Percentiles rank a stretch among this genome's conserved stretches.
Evolutionary conservation across 805 yeast species (phyloP).

Genomic region (Crinitomyces ghanaensis): DNA sequence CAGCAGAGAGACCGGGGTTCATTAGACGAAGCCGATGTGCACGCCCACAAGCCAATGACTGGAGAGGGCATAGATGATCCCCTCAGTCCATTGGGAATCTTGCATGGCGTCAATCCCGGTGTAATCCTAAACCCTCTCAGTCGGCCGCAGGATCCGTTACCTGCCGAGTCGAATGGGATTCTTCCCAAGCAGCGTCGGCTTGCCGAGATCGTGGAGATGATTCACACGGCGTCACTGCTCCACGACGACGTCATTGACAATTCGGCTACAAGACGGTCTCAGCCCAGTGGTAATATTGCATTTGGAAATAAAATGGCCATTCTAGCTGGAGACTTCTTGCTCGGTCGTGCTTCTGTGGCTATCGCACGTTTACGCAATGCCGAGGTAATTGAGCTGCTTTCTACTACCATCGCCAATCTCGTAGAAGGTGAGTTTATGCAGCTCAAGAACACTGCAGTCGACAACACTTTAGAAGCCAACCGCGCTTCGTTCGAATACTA

Average conservation of each 20-base stretch:
- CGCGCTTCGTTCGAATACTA: constrained; percentile 82
- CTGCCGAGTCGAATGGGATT: constrained; percentile 61
- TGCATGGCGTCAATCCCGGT: constrained; percentile 85
- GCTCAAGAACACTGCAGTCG: constrained; percentile 77
- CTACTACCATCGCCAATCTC: constrained; percentile 90
- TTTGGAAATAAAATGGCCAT: constrained; percentile 97
- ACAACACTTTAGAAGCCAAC: constrained; percentile 37
- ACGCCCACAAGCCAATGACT: constrained; percentile 14
- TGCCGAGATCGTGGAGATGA: constrained; percentile 97
- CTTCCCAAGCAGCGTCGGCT: constrained; percentile 89
- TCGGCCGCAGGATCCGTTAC: constrained; percentile 63
- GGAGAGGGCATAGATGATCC: constrained; percentile 29
- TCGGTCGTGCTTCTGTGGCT: constrained; percentile 94
- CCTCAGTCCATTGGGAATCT: constrained; percentile 68
- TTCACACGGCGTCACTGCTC: constrained; percentile 88
- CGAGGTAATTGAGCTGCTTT: constrained; percentile 92
- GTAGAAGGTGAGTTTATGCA: constrained; percentile 99
- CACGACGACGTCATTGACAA: constrained; percentile 96
- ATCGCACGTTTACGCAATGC: constrained; percentile 87
- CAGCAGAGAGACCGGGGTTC: constrained; percentile 55
- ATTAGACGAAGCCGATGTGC: constrained; percentile 32
- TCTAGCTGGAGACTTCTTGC: constrained; percentile 87
- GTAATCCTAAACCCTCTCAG: constrained; percentile 71
- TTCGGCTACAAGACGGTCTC: constrained; percentile 76
- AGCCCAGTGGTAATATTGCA: constrained; percentile 85